A percentile compares a stretch with the other conserved stretches of the same genome.
Evolutionary conservation across 176 grass and related monocot species (phyloP).

Genomic region (Calamus simplicifolius): DNA sequence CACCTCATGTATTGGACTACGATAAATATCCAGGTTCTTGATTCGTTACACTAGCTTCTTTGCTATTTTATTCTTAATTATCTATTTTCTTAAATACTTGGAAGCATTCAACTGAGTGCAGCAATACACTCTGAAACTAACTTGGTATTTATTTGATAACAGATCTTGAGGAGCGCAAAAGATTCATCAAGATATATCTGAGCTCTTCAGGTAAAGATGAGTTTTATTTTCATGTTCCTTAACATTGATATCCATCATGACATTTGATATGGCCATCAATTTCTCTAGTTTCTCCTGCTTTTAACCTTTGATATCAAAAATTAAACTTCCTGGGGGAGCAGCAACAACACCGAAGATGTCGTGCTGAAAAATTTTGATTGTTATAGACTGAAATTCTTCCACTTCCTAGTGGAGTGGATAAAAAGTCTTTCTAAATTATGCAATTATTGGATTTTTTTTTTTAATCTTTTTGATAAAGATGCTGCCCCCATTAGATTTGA

Average conservation of each 20-base stretch:
- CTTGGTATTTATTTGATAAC: slow-evolving; percentile 3
- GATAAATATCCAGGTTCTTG: slow-evolving; percentile 76
- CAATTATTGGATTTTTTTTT: no score
- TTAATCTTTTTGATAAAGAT: no score
- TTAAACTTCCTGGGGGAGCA: no score
- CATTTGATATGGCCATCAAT: background rate
- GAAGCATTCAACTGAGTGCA: background rate
- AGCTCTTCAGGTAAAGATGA: slow-evolving; percentile 50
- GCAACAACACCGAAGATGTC: no score
- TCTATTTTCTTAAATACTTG: background rate
- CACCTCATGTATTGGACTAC: slow-evolving; percentile 87
- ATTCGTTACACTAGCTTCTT: background rate
- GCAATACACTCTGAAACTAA: background rate
- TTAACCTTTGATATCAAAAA: no score
- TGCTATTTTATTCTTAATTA: slow-evolving; percentile 3
- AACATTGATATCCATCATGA: background rate
- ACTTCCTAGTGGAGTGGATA: no score
- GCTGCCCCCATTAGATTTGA: no score
- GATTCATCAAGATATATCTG: slow-evolving; percentile 77
- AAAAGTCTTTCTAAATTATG: no score
- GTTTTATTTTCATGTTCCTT: background rate
- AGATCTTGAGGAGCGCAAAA: slow-evolving; percentile 63
- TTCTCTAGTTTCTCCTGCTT: no score
- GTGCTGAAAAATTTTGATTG: no score
- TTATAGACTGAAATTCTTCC: no score